Conservation (phyloP, 1,284 basidiomycete genomes). For the Sparassis latifolia region DNA sequence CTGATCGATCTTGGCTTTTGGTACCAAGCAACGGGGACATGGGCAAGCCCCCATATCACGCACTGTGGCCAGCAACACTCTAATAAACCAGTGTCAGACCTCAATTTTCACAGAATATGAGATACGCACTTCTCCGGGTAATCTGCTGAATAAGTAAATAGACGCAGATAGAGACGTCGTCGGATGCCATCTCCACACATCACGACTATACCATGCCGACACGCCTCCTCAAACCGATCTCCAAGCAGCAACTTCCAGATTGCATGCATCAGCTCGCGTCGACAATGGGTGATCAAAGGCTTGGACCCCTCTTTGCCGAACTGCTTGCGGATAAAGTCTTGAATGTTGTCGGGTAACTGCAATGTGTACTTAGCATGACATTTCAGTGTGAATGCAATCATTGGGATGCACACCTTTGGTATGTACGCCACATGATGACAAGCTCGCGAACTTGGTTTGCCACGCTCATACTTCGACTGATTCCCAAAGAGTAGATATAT, state of each 20-base stretch:
- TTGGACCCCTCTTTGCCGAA: neutral
- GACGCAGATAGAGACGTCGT: constrained; percentile 13
- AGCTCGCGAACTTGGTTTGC: constrained; percentile 9
- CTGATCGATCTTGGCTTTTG: constrained; percentile 8
- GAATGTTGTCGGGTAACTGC: neutral
- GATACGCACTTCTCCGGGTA: constrained; percentile 23
- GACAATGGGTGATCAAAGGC: constrained; percentile 13
- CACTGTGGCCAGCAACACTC: constrained; percentile 13
- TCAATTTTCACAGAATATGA: neutral
- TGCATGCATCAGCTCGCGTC: constrained; percentile 19
- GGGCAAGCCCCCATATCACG: constrained; percentile 12
- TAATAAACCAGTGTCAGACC: constrained; percentile 1
- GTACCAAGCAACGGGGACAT: constrained; percentile 28
- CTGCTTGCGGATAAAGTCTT: neutral
- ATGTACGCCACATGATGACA: constrained; percentile 23
- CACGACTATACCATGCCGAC: constrained; percentile 17
- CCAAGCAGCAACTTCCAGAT: constrained; percentile 15
- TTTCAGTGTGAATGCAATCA: too few relatives aligned
- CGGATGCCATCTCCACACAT: constrained; percentile 13
- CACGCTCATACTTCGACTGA: constrained; percentile 18
- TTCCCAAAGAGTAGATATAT: constrained; percentile 15
- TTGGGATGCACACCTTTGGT: neutral
- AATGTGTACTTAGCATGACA: too few relatives aligned
- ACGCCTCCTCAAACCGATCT: constrained; percentile 16
- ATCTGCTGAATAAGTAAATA: constrained; percentile 24